Percentiles rank a stretch among this genome's conserved stretches.
Evolutionary conservation across 129 eudicot species (phyloP).

Genomic region (Mikania micrantha): DNA sequence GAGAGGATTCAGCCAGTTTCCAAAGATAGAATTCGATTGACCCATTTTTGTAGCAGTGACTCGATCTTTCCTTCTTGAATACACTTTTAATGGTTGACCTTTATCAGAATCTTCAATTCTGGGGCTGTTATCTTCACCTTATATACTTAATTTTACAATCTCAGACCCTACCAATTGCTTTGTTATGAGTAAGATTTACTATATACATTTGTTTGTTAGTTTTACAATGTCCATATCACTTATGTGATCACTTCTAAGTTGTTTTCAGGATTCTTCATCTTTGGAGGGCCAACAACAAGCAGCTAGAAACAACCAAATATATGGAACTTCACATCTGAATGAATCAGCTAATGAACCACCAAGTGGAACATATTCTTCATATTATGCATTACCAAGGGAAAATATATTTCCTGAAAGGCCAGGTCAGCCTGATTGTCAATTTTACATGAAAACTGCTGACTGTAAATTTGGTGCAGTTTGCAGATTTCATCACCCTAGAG

Average conservation of each 20-base stretch:
- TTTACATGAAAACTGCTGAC: constrained; percentile 98
- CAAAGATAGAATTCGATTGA: no score
- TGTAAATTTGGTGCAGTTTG: constrained; percentile 98
- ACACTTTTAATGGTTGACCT: no score
- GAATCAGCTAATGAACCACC: constrained; percentile 44
- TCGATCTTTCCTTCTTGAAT: no score
- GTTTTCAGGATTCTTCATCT: constrained; percentile 67
- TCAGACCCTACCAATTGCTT: no score
- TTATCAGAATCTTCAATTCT: no score
- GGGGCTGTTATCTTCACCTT: no score
- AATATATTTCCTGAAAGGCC: constrained; percentile 97
- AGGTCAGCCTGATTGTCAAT: constrained; percentile 95
- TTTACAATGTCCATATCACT: no score
- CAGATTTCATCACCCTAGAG: constrained; percentile 91
- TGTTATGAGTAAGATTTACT: no score
- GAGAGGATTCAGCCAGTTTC: no score
- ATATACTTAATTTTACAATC: neutral
- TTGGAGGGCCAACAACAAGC: constrained; percentile 59
- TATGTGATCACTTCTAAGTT: no score
- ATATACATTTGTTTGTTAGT: neutral
- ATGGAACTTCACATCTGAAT: constrained; percentile 45
- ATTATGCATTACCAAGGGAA: constrained; percentile 67
- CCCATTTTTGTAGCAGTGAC: no score
- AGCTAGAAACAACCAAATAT: constrained; percentile 46
- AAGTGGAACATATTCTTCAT: constrained; percentile 47